These are phyloP conservation scores for Raphanus raphanistrum DNA, from an alignment of 345 rosid genomes.

Conservation along the genomic window DNA sequence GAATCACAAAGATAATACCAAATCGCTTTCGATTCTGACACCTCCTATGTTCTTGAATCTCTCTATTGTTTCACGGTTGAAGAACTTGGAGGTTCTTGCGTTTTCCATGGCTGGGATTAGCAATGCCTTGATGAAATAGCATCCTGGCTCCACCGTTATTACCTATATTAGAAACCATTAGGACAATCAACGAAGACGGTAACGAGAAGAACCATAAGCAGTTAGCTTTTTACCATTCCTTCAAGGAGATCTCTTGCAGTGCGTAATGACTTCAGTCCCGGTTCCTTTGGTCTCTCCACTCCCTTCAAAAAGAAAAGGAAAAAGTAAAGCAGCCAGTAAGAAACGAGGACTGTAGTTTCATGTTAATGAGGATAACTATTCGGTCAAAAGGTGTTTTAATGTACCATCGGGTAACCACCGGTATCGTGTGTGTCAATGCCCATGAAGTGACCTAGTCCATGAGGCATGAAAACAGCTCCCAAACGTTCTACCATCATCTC, in stretches of 20 bases:
- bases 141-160: slow-evolving; percentile 95
- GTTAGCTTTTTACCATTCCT: slow-evolving; percentile 63
- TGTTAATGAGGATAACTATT: background rate
- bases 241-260: slow-evolving; percentile 70
- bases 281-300: slow-evolving; percentile 61
- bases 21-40: slow-evolving; percentile 91
- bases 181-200: background rate
- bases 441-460: slow-evolving; percentile 89
- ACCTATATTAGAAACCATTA: slow-evolving; percentile 48
- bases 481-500: slow-evolving; percentile 79
- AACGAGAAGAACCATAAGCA: background rate
- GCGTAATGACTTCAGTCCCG: slow-evolving; percentile 79
- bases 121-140: slow-evolving; percentile 86
- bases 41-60: slow-evolving; percentile 81
- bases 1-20: no score
- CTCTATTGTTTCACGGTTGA: slow-evolving; percentile 50
- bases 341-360: background rate
- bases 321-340: slow-evolving; percentile 10
- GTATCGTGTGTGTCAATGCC: slow-evolving; percentile 97
- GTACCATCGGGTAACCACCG: slow-evolving; percentile 80
- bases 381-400: background rate
- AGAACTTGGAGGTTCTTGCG: slow-evolving; percentile 59
- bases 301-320: slow-evolving; percentile 48
- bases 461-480: slow-evolving; percentile 96
- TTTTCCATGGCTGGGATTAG: slow-evolving; percentile 67